Base-by-base conservation (phyloP, 768 basidiomycete genomes). In the Agaricus subrufescens region DNA sequence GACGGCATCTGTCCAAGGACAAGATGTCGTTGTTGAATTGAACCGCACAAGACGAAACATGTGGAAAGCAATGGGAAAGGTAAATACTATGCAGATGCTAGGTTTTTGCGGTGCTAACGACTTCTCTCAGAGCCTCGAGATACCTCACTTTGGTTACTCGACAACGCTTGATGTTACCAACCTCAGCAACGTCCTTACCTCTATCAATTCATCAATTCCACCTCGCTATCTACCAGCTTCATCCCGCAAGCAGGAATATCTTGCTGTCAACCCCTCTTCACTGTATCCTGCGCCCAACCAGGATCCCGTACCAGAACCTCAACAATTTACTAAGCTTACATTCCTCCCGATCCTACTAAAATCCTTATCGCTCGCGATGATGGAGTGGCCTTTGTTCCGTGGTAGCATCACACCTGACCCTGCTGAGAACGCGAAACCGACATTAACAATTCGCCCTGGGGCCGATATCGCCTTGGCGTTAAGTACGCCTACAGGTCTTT, bases 21-120 rank as follows among this genome's bases (percentile, higher is more conserved):
- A 77, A 40, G 87, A 90, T 56, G 70, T 78, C 9, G 72, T 86
- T 2, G 80, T 92, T 2, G 89, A 90, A 51, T 76, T 94, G 26
- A 85, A 84, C 4, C 74, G 90, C 60, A 91, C 89, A 12, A 75
- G 92, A 52, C 82, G 84, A 64, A 85, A 84, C 9, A 95, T 94
- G 92, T 94, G 84, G 86, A 90, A 89, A 62, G 87, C 90, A 2
- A 94, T 94, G 92, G 81, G 77, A 9, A 90, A 89, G 81, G 90
- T 86, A 48, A 27, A 72, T 59, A 19, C 43, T 19, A 39, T 26
- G 51, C 31, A 39, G 27, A 48, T 12, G 8, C 15, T 50, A 40
- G 25, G n/a, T 15, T 42, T 50, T 23, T 23, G 23, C 57, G 46
- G 49, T 23, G 46, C 52, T 54, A 38, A 39, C 12, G 50, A 26